Evolutionary conservation across 108 stramenopile genomes (phyloP), one percentile per base, ranked within the genome.

Genomic region (Conticribra weissflogii): DNA sequence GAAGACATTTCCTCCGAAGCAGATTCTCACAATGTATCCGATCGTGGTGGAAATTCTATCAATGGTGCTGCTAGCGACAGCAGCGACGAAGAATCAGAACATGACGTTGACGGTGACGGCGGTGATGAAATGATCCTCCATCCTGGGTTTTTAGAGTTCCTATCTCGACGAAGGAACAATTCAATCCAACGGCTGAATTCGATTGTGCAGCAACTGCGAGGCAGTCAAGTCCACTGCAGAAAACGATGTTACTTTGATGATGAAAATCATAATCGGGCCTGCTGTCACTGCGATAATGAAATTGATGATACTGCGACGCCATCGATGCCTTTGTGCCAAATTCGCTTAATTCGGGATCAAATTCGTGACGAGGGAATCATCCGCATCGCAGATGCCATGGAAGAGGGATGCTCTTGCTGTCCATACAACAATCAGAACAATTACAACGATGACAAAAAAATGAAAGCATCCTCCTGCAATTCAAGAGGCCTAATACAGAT

Each of bases 111-210:
- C 34, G 31, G 44, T 44, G 59, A 44, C 59, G 33, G 19, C 34
- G 59, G 28, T 2, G 28, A 21, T 9, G 45, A 41, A 22, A n/a
- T 23, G 15, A 27, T 32, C 31, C 31, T 57, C 17, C 56, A 7
- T 33, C 56, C 56, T 33, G 56, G 56, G 4, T 57, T 27, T 17
- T 17, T 57, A 27, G 56, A 21, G n/a, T 57, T 57, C 29, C 24
- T 57, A 29, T 22, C 56, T 14, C 23, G 30, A 16, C 56, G 29
- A 33, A 16, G 22, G 29, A 57, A 17, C 22, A n/a, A 8, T 4
- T 7, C 29, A 5, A 27, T 28, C 15, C 19, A 24, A 16, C 19
- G 22, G 22, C 9, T 57, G 30, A 4, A 16, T 28, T 17, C 56
- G 3, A 33, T 57, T 29, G 56, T 17, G 15, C 25, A 57, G 23